Base-by-base conservation (phyloP, 2,329 filamentous ascomycete species). In the Apiospora kogelbergensis region DNA sequence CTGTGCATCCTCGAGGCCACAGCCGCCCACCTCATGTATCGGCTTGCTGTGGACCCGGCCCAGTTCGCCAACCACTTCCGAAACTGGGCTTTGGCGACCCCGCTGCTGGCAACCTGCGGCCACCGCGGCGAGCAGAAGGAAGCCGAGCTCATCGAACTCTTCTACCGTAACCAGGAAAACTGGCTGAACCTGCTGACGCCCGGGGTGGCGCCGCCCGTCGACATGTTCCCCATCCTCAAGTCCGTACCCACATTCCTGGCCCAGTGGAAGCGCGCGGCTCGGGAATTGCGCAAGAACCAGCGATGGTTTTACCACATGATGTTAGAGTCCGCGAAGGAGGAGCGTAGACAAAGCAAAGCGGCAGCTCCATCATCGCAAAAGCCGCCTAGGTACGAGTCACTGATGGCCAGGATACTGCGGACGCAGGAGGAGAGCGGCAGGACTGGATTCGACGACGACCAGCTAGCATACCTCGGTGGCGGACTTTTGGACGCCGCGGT, bases 401-500 rank as follows among this genome's bases (percentile, higher is more conserved):
- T 71, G 13, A 60, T 71, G 68, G 65, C 48, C n/a, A 66, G 57
- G 42, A 66, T 71, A 26, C 66, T 71, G 6, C 42, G 66, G 7
- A 57, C 66, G 11, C 70, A 63, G 17, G 48, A 69, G 48, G 64
- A 71, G 7, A 46, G 24, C 17, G 63, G 60, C 44, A 70, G 72
- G 64, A 44, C 68, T 40, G 17, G 64, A 24, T 70, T 69, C 42
- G 68, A 70, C 42, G 67, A 72, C 17, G 13, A 67, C 20, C 69
- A 72, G 42, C 42, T 73, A 20, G 71, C 68, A 2, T 71, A 72
- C 20, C 53, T 72, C 6, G 72, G 70, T 7, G 71, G 71, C 4
- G 68, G 70, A n/a, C 66, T 73, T 1, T 17, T 74, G 63, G 73
- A 74, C 42, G 73, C 48, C 6, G 72, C 70, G 30, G 70, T 69